Evolutionary conservation across 805 yeast genomes (phyloP).

Genomic region (Wickerhamiella slavikovae): DNA sequence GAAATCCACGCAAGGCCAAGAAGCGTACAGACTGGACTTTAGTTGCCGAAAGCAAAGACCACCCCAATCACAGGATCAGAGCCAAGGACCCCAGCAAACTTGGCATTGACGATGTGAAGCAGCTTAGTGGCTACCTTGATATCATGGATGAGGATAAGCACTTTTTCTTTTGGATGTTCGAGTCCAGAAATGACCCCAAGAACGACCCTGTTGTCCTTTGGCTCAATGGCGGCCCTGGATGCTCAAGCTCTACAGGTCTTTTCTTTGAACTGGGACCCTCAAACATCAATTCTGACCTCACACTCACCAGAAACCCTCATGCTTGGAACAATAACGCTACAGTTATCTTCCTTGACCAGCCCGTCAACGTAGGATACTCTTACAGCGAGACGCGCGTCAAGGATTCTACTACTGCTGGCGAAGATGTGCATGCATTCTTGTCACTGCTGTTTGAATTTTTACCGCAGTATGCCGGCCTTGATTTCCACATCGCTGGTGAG

Average conservation of each 20-base stretch:
- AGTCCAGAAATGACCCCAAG: constrained; percentile 71
- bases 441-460: constrained; percentile 63
- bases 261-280: constrained; percentile 79
- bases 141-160: constrained; percentile 67
- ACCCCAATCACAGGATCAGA: constrained; percentile 31
- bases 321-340: constrained; percentile 78
- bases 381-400: constrained; percentile 41
- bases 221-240: constrained; percentile 93
- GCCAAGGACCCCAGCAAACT: constrained; percentile 43
- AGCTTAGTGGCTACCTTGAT: constrained; percentile 72
- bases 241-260: constrained; percentile 72
- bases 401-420: constrained; percentile 62
- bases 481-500: constrained; percentile 79
- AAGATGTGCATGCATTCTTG: constrained; percentile 63
- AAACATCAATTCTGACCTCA: constrained; percentile 34
- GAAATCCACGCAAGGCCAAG: background rate
- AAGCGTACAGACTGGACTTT: background rate
- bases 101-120: constrained; percentile 67
- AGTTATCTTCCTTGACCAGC: constrained; percentile 73
- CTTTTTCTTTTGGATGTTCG: constrained; percentile 69
- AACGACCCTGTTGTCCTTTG: constrained; percentile 71
- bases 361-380: constrained; percentile 68
- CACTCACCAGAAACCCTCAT: constrained; percentile 50
- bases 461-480: constrained; percentile 29
- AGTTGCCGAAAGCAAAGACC: background rate